A percentile compares a stretch with the other conserved stretches of the same genome.
Conservation (phyloP, 371 early-diverging fungal genomes). For the Mucor circinelloides region DNA sequence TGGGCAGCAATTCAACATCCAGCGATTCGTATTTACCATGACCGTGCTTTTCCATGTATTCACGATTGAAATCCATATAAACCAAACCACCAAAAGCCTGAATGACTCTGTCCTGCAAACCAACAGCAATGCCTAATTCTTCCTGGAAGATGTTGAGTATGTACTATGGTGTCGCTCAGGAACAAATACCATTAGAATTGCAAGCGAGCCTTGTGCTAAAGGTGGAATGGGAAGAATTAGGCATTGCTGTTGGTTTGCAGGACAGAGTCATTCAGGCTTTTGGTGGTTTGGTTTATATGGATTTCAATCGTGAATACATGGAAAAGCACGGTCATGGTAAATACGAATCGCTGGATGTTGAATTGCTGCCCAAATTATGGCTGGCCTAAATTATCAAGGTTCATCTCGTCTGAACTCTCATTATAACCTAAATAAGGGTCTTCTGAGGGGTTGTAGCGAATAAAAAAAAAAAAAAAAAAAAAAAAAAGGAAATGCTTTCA, state of each 20-base stretch:
- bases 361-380: conserved; percentile 48
- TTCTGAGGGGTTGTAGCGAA: too few species aligned
- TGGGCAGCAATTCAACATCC: conserved; percentile 41
- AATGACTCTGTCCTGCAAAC: conserved; percentile 72
- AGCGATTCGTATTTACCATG: conserved; percentile 60
- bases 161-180: conserved; percentile 45
- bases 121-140: conserved; percentile 67
- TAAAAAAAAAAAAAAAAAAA: too few species aligned
- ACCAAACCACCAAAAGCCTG: conserved; percentile 69
- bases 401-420: too few species aligned
- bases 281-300: conserved; percentile 74
- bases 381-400: too few species aligned
- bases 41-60: conserved; percentile 55
- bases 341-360: conserved; percentile 47
- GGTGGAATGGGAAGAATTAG: conserved; percentile 65
- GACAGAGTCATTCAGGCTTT: conserved; percentile 70
- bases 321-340: conserved; percentile 60
- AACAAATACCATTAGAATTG: conserved; percentile 49
- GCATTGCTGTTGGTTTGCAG: conserved; percentile 70
- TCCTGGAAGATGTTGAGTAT: conserved; percentile 57
- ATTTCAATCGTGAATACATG: conserved; percentile 60
- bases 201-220: conserved; percentile 64
- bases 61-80: conserved; percentile 70
- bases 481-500: too few species aligned
- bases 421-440: too few species aligned